Evolutionary conservation across 441 rosid species (phyloP).

Genomic region (Erodium trifolium): DNA sequence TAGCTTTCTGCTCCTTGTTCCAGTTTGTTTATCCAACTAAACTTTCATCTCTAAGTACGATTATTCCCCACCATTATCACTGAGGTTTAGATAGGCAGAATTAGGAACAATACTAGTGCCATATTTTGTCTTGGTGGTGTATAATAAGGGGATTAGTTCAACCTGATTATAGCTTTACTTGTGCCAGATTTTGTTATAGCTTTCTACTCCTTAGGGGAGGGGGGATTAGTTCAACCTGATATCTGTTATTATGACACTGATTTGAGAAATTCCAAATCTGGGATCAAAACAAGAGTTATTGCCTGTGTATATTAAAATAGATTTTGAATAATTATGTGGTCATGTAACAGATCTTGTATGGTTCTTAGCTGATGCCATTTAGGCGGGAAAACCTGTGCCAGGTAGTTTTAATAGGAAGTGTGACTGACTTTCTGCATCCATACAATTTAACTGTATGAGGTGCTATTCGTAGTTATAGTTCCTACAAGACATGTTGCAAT

Average conservation of each 20-base stretch:
- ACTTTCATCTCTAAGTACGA: neutral
- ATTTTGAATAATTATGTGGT: neutral
- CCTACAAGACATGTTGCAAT: neutral
- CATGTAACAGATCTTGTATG: neutral
- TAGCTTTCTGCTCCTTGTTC: conserved; percentile 12
- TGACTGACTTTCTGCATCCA: neutral
- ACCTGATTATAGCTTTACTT: too few species aligned
- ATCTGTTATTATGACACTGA: neutral
- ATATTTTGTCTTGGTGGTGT: neutral
- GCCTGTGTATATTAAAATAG: neutral
- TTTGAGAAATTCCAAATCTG: neutral
- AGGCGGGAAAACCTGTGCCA: neutral
- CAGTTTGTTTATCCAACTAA: neutral
- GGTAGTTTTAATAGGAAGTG: neutral
- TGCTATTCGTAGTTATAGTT: neutral
- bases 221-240: neutral
- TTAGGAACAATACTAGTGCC: neutral
- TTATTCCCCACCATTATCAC: neutral
- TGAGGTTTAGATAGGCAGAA: neutral
- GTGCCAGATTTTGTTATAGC: too few species aligned
- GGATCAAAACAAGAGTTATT: neutral
- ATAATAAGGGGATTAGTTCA: too few species aligned
- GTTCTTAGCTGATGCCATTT: neutral
- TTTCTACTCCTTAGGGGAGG: neutral
- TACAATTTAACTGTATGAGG: neutral